These are phyloP conservation scores for Persicaria tinctoria DNA, from an alignment of 148 eudicot genomes.

Conservation along the genomic window DNA sequence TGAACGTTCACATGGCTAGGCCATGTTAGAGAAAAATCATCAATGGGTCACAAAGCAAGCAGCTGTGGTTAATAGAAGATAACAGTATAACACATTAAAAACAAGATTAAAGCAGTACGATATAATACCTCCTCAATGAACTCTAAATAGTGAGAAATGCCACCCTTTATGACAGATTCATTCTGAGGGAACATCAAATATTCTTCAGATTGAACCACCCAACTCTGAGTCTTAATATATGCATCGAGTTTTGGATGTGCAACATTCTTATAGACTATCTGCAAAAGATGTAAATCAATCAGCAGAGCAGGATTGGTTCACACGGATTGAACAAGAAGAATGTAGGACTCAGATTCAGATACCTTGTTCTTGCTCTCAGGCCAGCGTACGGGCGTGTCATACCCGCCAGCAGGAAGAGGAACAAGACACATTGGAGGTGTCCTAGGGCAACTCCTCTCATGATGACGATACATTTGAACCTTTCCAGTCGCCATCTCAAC, in stretches of 20 bases:
- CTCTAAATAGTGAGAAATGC: constrained; percentile 69
- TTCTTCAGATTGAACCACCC: constrained; percentile 65
- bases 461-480: constrained; percentile 63
- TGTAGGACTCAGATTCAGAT: neutral
- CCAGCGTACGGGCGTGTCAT: constrained; percentile 73
- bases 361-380: constrained; percentile 84
- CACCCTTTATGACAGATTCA: constrained; percentile 53
- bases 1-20: neutral
- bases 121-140: constrained; percentile 77
- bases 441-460: constrained; percentile 78
- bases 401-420: constrained; percentile 81
- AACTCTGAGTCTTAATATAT: constrained; percentile 50
- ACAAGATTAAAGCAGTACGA: neutral
- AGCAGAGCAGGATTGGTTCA: constrained; percentile 9
- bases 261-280: constrained; percentile 85
- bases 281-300: constrained; percentile 23
- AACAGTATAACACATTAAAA: too few species aligned
- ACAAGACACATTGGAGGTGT: constrained; percentile 80
- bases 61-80: neutral
- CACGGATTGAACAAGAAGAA: neutral
- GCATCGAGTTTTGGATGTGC: constrained; percentile 87
- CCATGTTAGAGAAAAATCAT: neutral
- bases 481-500: constrained; percentile 50
- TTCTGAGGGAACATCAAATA: constrained; percentile 79
- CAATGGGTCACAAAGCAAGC: neutral